phyloP scores from a whole-genome alignment of 768 basidiomycete species.

The Boletus rubescentipes region DNA sequence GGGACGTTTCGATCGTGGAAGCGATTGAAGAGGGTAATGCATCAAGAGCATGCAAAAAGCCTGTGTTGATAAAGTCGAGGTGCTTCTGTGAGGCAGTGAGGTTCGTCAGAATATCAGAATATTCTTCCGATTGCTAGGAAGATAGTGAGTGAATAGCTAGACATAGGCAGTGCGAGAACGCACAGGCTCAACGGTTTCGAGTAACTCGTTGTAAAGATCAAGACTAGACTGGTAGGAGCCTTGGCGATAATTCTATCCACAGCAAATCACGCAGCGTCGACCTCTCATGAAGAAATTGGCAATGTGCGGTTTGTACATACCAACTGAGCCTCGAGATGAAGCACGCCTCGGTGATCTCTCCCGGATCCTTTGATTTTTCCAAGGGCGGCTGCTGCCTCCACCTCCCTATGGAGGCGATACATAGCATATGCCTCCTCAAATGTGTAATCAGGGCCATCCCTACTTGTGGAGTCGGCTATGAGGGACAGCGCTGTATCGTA shows the following conservation, averaged over 20 bases:
- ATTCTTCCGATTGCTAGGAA: constrained; percentile 77
- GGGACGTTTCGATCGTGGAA: constrained; percentile 56
- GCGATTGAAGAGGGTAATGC: constrained; percentile 51
- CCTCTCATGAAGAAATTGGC: constrained; percentile 21
- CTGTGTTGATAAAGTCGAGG: constrained; percentile 78
- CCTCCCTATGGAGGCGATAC: constrained; percentile 79
- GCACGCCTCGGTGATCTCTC: constrained; percentile 55
- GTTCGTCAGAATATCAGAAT: constrained; percentile 85
- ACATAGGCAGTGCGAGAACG: constrained; percentile 31
- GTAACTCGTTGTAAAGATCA: constrained; percentile 76
- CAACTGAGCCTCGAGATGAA: constrained; percentile 86
- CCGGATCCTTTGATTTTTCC: constrained; percentile 44
- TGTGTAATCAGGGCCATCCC: constrained; percentile 22
- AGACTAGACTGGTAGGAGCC: constrained; percentile 72
- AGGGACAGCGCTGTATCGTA: constrained; percentile 68
- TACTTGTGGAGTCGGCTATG: constrained; percentile 33
- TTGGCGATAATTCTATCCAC: constrained; percentile 68
- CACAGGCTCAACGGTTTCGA: constrained; percentile 77
- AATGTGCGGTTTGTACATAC: constrained; percentile 43
- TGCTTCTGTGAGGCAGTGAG: constrained; percentile 79
- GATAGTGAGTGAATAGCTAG: constrained; percentile 1
- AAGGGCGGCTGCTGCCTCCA: constrained; percentile 60
- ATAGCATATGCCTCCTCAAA: constrained; percentile 83
- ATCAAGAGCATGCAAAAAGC: constrained; percentile 65
- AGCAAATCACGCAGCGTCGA: constrained; percentile 13